Conservation (phyloP, 768 basidiomycete species). For the Mycena metata region DNA sequence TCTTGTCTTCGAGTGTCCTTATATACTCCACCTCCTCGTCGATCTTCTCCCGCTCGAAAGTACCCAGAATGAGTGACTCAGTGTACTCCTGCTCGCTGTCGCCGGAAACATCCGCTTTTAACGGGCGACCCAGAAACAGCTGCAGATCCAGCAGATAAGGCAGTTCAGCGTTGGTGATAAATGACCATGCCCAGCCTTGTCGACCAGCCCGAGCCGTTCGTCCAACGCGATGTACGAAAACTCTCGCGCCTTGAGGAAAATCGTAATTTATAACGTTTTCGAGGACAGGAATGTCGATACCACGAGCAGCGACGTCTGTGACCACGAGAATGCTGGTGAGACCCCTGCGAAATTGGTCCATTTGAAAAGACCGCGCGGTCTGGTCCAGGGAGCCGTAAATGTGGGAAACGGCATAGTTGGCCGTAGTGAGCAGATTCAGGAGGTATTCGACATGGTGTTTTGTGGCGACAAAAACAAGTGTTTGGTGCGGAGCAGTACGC, state of each 20-base stretch:
- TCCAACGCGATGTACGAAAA: conserved; percentile 97
- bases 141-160: conserved; percentile 95
- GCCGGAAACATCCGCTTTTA: conserved; percentile 65
- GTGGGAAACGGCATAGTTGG: conserved; percentile 91
- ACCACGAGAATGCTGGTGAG: conserved; percentile 90
- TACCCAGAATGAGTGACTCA: conserved; percentile 82
- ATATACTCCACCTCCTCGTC: conserved; percentile 91
- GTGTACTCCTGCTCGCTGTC: conserved; percentile 75
- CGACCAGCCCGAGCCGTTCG: conserved; percentile 96
- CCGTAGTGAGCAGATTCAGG: conserved; percentile 77
- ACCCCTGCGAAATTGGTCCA: conserved; percentile 90
- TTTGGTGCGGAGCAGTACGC: conserved; percentile 84
- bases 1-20: conserved; percentile 70
- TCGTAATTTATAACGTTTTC: conserved; percentile 99
- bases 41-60: conserved; percentile 81
- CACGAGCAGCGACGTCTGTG: conserved; percentile 97
- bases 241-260: conserved; percentile 92
- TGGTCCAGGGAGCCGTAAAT: conserved; percentile 98
- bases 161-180: conserved; percentile 87
- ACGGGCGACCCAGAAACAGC: conserved; percentile 87
- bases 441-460: conserved; percentile 99
- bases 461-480: conserved; percentile 94
- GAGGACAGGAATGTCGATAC: conserved; percentile 96
- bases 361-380: conserved; percentile 87
- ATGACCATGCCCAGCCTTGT: conserved; percentile 97